These are phyloP conservation scores for Rugonectria rugulosa DNA, from an alignment of 2,329 filamentous ascomycete genomes.

Conservation along the genomic window DNA sequence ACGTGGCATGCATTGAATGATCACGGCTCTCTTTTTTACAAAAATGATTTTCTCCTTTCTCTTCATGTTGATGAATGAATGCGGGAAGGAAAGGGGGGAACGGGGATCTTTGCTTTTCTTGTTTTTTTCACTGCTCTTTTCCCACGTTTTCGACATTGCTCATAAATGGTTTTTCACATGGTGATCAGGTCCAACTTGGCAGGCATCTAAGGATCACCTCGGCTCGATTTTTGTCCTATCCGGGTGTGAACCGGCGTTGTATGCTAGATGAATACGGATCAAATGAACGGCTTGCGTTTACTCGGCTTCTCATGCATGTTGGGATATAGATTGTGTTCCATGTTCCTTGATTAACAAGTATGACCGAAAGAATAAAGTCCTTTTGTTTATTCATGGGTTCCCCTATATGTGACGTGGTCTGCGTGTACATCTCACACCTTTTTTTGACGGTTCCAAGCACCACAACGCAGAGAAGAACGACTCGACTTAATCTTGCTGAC, in stretches of 20 bases:
- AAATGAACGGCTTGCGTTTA: conserved; percentile 38
- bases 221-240: conserved; percentile 27
- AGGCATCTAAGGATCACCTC: conserved; percentile 15
- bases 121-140: conserved; percentile 24
- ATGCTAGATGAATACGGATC: conserved; percentile 39
- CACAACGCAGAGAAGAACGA: too few relatives aligned
- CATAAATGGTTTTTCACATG: conserved; percentile 17
- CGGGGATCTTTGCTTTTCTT: conserved; percentile 28
- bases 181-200: conserved; percentile 20
- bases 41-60: conserved; percentile 24
- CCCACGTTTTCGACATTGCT: neutral
- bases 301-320: conserved; percentile 20
- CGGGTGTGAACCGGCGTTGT: conserved; percentile 27
- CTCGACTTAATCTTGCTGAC: neutral
- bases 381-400: too few relatives aligned
- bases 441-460: too few relatives aligned
- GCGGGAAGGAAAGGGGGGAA: conserved; percentile 24
- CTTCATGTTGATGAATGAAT: conserved; percentile 24
- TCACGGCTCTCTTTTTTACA: conserved; percentile 38
- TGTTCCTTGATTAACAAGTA: too few relatives aligned
- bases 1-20: conserved; percentile 44
- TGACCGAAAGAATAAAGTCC: too few relatives aligned
- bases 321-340: too few relatives aligned
- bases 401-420: too few relatives aligned
- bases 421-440: too few relatives aligned